Conservation (phyloP, 495 filamentous ascomycete genomes). For the Aspergillus ostianus region DNA sequence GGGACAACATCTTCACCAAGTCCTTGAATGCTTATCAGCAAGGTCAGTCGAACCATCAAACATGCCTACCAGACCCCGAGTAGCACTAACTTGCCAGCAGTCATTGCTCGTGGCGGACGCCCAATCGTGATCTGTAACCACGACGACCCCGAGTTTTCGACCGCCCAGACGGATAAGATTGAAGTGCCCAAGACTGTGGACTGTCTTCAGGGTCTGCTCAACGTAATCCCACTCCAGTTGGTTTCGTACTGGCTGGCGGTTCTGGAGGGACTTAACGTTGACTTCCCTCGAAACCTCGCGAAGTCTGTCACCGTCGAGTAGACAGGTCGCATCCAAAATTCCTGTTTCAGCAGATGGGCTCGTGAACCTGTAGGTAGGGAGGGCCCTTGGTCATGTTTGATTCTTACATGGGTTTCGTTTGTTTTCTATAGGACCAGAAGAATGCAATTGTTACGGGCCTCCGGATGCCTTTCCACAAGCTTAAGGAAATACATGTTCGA, state of each 20-base stretch:
- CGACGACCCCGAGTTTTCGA: constrained; percentile 82
- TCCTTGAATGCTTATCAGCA: constrained; percentile 98
- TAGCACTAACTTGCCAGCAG: constrained; percentile 39
- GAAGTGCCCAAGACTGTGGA: constrained; percentile 96
- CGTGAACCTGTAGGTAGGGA: background rate
- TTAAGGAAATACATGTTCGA: no score
- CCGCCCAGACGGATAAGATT: constrained; percentile 89
- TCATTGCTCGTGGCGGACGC: constrained; percentile 88
- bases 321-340: constrained; percentile 15
- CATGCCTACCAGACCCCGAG: background rate
- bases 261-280: constrained; percentile 90
- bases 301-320: constrained; percentile 99
- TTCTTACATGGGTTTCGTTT: background rate
- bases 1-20: constrained; percentile 93
- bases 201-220: constrained; percentile 90
- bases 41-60: constrained; percentile 53
- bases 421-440: background rate
- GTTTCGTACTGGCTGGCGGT: constrained; percentile 99
- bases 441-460: background rate
- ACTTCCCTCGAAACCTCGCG: constrained; percentile 95
- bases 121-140: constrained; percentile 98
- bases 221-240: constrained; percentile 95
- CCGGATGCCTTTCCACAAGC: background rate
- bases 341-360: background rate
- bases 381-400: background rate